Conservation (phyloP, 352 stramenopile genomes). For the Globisporangium yorkense region DNA sequence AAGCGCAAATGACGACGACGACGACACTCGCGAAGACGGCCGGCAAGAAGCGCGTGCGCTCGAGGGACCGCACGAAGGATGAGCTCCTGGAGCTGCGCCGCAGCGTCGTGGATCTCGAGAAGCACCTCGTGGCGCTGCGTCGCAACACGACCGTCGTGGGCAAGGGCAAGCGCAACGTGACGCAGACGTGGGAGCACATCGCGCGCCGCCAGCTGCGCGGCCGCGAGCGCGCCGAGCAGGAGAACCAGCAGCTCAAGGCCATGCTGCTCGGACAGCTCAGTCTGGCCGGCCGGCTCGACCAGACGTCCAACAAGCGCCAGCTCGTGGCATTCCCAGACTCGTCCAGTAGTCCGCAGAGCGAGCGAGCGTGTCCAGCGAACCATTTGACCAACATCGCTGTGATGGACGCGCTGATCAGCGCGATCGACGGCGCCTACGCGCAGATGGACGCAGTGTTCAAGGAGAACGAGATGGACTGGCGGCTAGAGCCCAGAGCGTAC, state of each 20-base stretch:
- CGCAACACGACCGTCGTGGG: conserved; percentile 10
- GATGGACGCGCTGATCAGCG: conserved; percentile 11
- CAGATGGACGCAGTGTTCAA: conserved; percentile 7
- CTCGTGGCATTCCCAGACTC: conserved; percentile 6
- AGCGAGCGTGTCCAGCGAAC: neutral
- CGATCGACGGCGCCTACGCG: conserved; percentile 3
- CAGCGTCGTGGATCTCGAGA: conserved; percentile 8
- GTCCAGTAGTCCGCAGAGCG: neutral
- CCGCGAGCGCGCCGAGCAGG: conserved; percentile 10
- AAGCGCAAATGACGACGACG: neutral
- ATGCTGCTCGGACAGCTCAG: conserved; percentile 15
- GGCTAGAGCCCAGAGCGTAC: conserved; percentile 6
- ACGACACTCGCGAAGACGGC: neutral
- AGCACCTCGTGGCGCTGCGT: conserved; percentile 9
- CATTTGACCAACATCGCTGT: neutral
- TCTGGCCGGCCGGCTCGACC: conserved; percentile 6
- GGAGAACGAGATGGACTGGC: conserved; percentile 3
- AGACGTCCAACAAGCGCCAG: conserved; percentile 16
- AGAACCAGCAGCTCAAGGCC: conserved; percentile 14
- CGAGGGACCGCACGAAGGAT: conserved; percentile 10
- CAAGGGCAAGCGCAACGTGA: conserved; percentile 6
- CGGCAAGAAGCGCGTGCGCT: conserved; percentile 9
- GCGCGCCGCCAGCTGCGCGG: conserved; percentile 8
- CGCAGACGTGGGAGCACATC: conserved; percentile 11
- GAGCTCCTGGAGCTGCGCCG: conserved; percentile 10